A percentile compares a stretch with the other conserved stretches of the same genome.
These are phyloP conservation scores for Trichoderma virens DNA, from an alignment of 495 filamentous ascomycete genomes.

Conservation along the genomic window DNA sequence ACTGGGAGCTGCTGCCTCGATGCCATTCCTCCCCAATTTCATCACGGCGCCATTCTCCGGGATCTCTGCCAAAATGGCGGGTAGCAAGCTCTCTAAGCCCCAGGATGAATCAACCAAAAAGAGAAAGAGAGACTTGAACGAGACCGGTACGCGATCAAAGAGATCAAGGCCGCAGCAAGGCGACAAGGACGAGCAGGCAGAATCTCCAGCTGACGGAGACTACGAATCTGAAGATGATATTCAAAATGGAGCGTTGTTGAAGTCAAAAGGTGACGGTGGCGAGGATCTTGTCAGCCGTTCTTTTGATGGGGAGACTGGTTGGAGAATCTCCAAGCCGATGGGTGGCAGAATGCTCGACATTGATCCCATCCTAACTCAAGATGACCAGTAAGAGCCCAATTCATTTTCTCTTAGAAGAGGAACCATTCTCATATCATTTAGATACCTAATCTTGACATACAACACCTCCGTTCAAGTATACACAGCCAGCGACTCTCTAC, in stretches of 20 bases:
- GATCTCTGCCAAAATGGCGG: conserved; percentile 15
- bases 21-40: neutral
- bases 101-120: conserved; percentile 27
- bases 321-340: conserved; percentile 53
- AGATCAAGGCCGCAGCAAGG: neutral
- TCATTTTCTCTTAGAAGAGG: neutral
- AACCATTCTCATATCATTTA: conserved; percentile 24
- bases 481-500: conserved; percentile 69
- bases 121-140: conserved; percentile 18
- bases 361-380: conserved; percentile 68
- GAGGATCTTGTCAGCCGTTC: neutral
- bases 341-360: conserved; percentile 63
- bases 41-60: neutral
- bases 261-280: neutral
- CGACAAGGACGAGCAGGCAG: conserved; percentile 10
- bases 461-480: conserved; percentile 67
- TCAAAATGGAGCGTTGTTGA: neutral
- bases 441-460: conserved; percentile 58
- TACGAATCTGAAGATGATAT: conserved; percentile 1
- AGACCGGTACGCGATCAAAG: conserved; percentile 6
- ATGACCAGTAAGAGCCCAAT: conserved; percentile 62
- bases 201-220: conserved; percentile 14
- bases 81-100: conserved; percentile 21
- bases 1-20: neutral
- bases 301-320: conserved; percentile 26